Evolutionary conservation across 345 rosid species (phyloP).

Genomic region (Garcia nutans): DNA sequence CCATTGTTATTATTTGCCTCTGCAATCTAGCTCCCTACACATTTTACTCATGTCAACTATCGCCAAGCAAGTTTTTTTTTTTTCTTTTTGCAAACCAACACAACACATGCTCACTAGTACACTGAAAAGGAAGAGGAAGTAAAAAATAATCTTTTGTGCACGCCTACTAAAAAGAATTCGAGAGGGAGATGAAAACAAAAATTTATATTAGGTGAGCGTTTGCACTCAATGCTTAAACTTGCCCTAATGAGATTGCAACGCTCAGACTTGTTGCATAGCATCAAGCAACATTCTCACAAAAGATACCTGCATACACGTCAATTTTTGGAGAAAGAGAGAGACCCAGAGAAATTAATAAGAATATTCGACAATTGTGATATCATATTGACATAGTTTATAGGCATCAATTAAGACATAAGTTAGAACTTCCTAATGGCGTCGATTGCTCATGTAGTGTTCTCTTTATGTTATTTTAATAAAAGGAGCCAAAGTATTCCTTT

Average conservation of each 20-base stretch:
- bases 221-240: background rate
- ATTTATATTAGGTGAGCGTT: background rate
- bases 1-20: too few species aligned
- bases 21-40: too few species aligned
- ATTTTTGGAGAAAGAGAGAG: too few species aligned
- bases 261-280: background rate
- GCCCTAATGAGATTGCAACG: background rate
- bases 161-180: too few species aligned
- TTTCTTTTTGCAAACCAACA: too few species aligned
- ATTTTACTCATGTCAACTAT: too few species aligned
- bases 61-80: too few species aligned
- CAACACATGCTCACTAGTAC: too few species aligned
- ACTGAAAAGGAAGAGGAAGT: too few species aligned
- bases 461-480: background rate
- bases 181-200: background rate
- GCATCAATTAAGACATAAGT: constrained; percentile 3
- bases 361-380: background rate
- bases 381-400: background rate
- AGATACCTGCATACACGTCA: too few species aligned
- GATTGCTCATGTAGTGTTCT: background rate
- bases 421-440: background rate
- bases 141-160: too few species aligned
- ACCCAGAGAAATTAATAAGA: too few species aligned
- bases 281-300: background rate
- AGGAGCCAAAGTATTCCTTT: constrained; percentile 6